Base-by-base conservation (phyloP, 768 basidiomycete genomes). In the Tylopilus rubrobrunneus region DNA sequence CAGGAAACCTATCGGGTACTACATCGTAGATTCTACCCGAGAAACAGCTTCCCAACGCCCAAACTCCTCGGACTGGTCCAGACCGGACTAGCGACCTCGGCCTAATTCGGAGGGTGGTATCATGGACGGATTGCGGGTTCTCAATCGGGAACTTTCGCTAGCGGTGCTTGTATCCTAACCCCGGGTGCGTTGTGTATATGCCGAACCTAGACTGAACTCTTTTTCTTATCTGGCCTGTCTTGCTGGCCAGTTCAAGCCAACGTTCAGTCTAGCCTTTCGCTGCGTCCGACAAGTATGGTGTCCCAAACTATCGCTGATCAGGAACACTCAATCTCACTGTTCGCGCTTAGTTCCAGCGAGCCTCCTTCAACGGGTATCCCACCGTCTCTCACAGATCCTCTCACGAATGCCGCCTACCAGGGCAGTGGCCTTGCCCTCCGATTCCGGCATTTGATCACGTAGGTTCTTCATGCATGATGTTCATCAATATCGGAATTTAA, bases 221-320 rank as follows among this genome's bases (percentile, higher is more conserved):
- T 43, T 6, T 1, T 14, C 19, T 31, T 31, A 7, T 31, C 31
- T 8, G 7, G 31, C 7, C 10, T 8, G 7, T 31, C 25, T 31
- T 31, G 31, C 31, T 7, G 7, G 10, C 7, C 31, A 31, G 25
- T 25, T 25, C 44, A 36, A 36, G 34, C 34, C 34, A 36, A 36
- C 34, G 34, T 15, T 36, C 10, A 8, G 34, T 36, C 34, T 36
- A 15, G 34, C 34, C 34, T 25, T 25, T 25, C 25, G 25, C 25
- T 2, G 5, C 5, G 25, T 25, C 25, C 25, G 25, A 25, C 25
- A 25, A 25, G 25, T 25, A 25, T 9, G 52, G 59, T 27, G n/a
- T 54, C 52, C 31, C 19, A 57, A 64, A 56, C 56, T 56, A 64
- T 45, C 43, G 65, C 11, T 59, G 45, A 56, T 64, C 64, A 65